Evolutionary conservation across 2,329 filamentous ascomycete species (phyloP), one percentile per base, ranked within the genome.

Genomic region (Phialophora tarda): DNA sequence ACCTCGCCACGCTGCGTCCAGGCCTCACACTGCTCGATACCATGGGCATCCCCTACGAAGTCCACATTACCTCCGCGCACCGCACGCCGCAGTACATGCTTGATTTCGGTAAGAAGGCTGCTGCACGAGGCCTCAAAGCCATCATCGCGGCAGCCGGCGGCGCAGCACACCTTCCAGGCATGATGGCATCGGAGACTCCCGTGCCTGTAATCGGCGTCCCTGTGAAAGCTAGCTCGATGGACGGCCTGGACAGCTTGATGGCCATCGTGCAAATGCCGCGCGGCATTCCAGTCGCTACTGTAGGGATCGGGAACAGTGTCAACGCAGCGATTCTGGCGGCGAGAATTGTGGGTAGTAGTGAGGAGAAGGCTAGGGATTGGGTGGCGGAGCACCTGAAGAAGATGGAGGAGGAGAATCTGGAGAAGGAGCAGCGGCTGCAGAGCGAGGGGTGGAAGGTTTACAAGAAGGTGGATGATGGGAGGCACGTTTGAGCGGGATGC

Each of bases 151-250:
- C 87, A 5, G 89, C 89, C 1, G 88, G 88, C 4, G 89, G 89
- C 21, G 89, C 89, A 0, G 89, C 89, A 2, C 85, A 88, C 69
- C 77, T 91, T 0, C 88, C 89, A 0, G 88, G 89, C 21, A 91
- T 90, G 88, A 75, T 88, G 34, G 86, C 88, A 0, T 85, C 86
- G 1, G 84, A 88, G 72, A 90, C 88, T 0, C 80, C 86, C 1
- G 75, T 91, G n/a, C 89, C 89, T 0, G 89, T 91, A 1, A 90
- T 91, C 57, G 89, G 89, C 4, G 86, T 91, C 1, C 89, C 89
- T 0, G 87, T 92, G 47, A 89, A 88, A 78, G 89, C 87, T 0
- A 89, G 86, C 2, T 84, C 86, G 47, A 77, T 91, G 4, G 89
- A 90, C 73, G 89, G 89, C 4, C 77, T 87, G 71, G 89, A 91